Evolutionary conservation across 768 basidiomycete genomes (phyloP), one percentile per base, ranked within the genome.

Genomic region (Lyophyllum atratum): DNA sequence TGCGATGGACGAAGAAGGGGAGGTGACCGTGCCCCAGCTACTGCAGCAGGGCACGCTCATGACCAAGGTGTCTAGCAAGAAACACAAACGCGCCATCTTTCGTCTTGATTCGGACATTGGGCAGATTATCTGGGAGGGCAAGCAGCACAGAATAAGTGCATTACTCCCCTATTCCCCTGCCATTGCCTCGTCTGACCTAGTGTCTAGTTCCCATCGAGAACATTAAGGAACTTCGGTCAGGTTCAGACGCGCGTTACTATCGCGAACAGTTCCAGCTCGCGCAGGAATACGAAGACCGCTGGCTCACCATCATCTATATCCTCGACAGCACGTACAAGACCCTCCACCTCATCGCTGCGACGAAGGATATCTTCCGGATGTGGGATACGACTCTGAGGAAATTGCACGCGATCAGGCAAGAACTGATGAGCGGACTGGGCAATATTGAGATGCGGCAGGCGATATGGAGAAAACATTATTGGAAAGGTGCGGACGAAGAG

Each of bases 301-400:
- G 94, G 92, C 80, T 96, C 58, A 92, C 92, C 0, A 85, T 96
- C 75, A 82, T 95, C 56, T 95, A 96, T 68, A 83, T 91, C 49
- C 75, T 88, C 55, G 85, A 88, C 53, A 87, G 84, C 37, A 78
- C 78, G 40, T 93, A 92, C 80, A 96, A 94, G 75, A 88, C 90
- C 0, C 80, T 94, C 19, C 93, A 98, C 66, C 79, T 96, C 58
- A 82, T 96, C 59, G 88, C 92, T 0, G 77, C 86, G 0, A 86
- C 87, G 0, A 71, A 75, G 51, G 78, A 78, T 21, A 68, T 78
- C 1, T 78, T 77, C 59, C 61, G 62, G 9, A 83, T 90, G 60
- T 81, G 87, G 66, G 82, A 91, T 56, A 75, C 76, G 48, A 89
- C 90, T 0, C 71, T 96, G 15, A 81, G 82, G 26, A 80, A 82